Conservation (phyloP, 805 yeast genomes). For the Brettanomyces bruxellensis region DNA sequence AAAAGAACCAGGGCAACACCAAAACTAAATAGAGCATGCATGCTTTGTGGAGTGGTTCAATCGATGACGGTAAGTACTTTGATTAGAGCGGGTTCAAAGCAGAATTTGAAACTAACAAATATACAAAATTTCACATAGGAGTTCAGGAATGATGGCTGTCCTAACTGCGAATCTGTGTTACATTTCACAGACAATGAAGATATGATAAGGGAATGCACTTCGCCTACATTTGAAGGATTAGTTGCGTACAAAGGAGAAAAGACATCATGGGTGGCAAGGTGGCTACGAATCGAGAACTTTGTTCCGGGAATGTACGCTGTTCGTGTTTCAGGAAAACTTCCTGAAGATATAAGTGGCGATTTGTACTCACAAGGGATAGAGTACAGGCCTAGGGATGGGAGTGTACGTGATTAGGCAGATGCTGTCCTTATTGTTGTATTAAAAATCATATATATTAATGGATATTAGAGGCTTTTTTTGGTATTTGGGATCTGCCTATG, state of each 20-base stretch:
- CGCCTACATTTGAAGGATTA: slow-evolving; percentile 92
- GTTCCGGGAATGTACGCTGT: slow-evolving; percentile 90
- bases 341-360: slow-evolving; percentile 72
- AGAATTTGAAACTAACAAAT: neutral
- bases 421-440: neutral
- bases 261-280: slow-evolving; percentile 90
- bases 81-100: no score
- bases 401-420: slow-evolving; percentile 30
- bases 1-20: slow-evolving; percentile 31
- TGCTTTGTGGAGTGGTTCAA: slow-evolving; percentile 92
- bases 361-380: slow-evolving; percentile 66
- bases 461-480: slow-evolving; percentile 1
- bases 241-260: slow-evolving; percentile 84
- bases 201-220: slow-evolving; percentile 82
- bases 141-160: slow-evolving; percentile 84
- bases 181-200: slow-evolving; percentile 71
- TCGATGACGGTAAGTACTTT: slow-evolving; percentile 47
- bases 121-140: slow-evolving; percentile 21
- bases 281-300: slow-evolving; percentile 87
- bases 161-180: slow-evolving; percentile 87
- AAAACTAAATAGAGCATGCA: slow-evolving; percentile 85
- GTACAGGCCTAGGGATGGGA: slow-evolving; percentile 93
- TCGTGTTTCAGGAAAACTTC: slow-evolving; percentile 83
- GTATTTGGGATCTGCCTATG: no score
- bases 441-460: neutral